These are phyloP conservation scores for Sistotremastrum suecicum DNA, from an alignment of 768 basidiomycete species.

Conservation along the genomic window DNA sequence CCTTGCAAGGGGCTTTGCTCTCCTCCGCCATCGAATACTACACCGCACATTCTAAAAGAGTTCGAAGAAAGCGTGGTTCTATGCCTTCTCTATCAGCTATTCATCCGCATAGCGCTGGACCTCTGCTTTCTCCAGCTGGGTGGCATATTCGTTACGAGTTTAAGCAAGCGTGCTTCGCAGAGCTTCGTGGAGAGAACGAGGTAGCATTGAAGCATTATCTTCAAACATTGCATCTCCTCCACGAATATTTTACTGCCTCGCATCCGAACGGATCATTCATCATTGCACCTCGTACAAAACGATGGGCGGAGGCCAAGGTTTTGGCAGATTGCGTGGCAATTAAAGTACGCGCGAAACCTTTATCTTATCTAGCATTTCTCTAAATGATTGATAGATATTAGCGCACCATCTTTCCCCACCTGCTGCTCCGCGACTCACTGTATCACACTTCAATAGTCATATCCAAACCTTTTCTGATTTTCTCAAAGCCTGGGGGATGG, in stretches of 20 bases:
- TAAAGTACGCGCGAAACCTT: conserved; percentile 38
- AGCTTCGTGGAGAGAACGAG: conserved; percentile 86
- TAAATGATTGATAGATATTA: no score
- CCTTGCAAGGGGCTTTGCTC: conserved; percentile 78
- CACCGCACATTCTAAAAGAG: conserved; percentile 81
- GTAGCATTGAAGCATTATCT: conserved; percentile 66
- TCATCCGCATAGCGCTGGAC: conserved; percentile 23
- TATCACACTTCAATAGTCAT: conserved; percentile 77
- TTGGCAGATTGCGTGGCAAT: conserved; percentile 86
- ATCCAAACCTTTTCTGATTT: conserved; percentile 77
- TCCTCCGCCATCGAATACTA: conserved; percentile 91
- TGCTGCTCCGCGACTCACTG: conserved; percentile 27
- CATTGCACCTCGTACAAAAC: conserved; percentile 90
- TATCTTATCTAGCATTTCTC: background rate
- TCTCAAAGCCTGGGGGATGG: conserved; percentile 87
- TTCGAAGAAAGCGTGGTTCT: conserved; percentile 68
- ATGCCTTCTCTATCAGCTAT: conserved; percentile 36
- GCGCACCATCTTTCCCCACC: no score
- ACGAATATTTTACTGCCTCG: conserved; percentile 89
- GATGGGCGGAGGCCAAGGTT: conserved; percentile 98
- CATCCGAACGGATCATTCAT: conserved; percentile 73
- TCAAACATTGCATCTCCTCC: conserved; percentile 6
- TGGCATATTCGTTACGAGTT: conserved; percentile 97
- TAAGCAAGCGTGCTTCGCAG: conserved; percentile 94
- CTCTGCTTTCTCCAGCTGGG: conserved; percentile 67